Conservation (phyloP, 148 eudicot genomes). For the Chenopodium album region DNA sequence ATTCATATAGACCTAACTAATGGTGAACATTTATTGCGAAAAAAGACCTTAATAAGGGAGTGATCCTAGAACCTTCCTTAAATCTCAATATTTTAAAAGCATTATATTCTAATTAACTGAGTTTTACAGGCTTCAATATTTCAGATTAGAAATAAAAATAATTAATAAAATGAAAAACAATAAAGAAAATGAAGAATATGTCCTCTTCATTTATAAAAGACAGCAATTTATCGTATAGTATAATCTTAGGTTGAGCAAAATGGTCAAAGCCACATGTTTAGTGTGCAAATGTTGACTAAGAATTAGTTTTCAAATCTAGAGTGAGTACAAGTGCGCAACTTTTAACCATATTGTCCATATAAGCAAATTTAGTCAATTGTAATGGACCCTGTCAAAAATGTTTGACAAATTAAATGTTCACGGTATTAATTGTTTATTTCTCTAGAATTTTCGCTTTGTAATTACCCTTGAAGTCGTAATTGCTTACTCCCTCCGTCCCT, state of each 20-base stretch:
- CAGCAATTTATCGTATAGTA: background rate
- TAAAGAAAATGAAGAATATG: background rate
- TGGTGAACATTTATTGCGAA: background rate
- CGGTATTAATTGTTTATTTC: no score
- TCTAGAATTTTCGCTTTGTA: no score
- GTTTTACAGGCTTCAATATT: background rate
- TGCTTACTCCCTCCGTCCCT: no score
- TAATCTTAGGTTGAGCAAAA: background rate
- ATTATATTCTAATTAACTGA: background rate
- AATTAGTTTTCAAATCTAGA: background rate
- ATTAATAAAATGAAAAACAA: background rate
- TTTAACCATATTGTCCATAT: no score
- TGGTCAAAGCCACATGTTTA: background rate
- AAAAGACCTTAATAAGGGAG: background rate
- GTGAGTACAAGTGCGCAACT: no score
- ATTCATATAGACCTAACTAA: background rate
- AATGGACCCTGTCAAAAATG: no score
- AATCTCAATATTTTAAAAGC: background rate
- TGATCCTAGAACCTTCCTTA: background rate
- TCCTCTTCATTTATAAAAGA: background rate
- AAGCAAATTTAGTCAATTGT: no score
- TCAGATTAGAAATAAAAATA: background rate
- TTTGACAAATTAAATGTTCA: no score
- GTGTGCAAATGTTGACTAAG: constrained; percentile 1
- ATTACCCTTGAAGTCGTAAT: no score